Evolutionary conservation across 2,329 filamentous ascomycete species (phyloP).

Genomic region (Mycosphaerella sp.): DNA sequence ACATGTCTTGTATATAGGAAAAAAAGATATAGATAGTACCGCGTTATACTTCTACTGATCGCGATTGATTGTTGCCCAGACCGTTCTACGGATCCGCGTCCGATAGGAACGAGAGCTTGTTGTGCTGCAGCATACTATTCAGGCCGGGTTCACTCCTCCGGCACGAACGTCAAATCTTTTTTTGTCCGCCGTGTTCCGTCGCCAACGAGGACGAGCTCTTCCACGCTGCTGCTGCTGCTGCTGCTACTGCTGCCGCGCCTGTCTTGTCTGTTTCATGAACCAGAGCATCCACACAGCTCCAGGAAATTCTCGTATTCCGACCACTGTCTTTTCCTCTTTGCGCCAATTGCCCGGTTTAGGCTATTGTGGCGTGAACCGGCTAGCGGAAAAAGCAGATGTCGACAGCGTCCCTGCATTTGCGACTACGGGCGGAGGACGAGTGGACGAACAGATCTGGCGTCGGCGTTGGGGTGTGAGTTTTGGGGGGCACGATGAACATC

Average conservation of each 20-base stretch:
- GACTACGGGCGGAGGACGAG: constrained; percentile 6
- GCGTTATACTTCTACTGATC: neutral
- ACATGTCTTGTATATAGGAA: too few relatives aligned
- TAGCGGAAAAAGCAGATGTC: constrained; percentile 9
- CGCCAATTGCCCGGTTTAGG: neutral
- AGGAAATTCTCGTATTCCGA: neutral
- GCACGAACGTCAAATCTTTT: neutral
- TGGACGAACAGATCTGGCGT: constrained; percentile 7
- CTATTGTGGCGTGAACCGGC: neutral
- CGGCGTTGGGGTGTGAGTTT: constrained; percentile 1
- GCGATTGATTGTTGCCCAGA: neutral
- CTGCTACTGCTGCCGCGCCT: too few relatives aligned
- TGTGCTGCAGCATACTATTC: neutral
- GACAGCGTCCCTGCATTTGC: constrained; percentile 15
- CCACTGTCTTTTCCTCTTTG: neutral
- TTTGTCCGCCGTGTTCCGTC: neutral
- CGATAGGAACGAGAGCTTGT: neutral
- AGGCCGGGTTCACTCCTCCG: neutral
- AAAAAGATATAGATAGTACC: neutral
- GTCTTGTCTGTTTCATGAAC: neutral
- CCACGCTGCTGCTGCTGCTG: too few relatives aligned
- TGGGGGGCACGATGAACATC: constrained; percentile 40
- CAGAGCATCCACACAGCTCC: neutral
- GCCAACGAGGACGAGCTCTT: neutral
- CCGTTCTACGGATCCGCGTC: neutral